These are phyloP conservation scores for Withania somnifera DNA, from an alignment of 305 asterid genomes.

Conservation along the genomic window DNA sequence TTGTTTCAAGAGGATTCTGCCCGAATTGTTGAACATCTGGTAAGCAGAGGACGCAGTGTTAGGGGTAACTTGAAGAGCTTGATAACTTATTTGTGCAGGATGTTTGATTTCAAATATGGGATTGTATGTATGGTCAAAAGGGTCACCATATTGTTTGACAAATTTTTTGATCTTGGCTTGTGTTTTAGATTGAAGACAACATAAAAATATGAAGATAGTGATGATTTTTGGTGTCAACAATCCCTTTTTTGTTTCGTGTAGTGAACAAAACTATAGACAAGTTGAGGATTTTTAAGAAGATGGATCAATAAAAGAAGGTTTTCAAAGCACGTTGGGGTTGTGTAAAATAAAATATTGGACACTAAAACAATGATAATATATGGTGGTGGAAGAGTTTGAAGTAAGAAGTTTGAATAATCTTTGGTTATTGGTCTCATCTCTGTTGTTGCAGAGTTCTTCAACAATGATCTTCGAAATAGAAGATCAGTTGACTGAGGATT, in stretches of 20 bases:
- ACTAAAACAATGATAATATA: not conserved
- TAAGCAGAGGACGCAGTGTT: slow-evolving; percentile 16
- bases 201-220: not conserved
- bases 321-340: not conserved
- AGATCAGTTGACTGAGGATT: too few species aligned
- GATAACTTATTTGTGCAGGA: slow-evolving; percentile 27
- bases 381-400: not conserved
- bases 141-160: not conserved
- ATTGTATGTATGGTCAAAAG: slow-evolving; percentile 13
- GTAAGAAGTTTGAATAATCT: not conserved
- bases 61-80: slow-evolving; percentile 66
- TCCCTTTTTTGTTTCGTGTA: not conserved
- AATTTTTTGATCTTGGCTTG: not conserved
- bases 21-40: slow-evolving; percentile 18
- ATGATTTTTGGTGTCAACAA: not conserved
- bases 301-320: not conserved
- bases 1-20: slow-evolving; percentile 27
- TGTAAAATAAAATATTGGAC: not conserved
- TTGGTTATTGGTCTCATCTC: not conserved
- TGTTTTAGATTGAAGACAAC: not conserved
- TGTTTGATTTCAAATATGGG: not conserved
- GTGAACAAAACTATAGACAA: not conserved
- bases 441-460: too few species aligned
- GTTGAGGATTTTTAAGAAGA: not conserved
- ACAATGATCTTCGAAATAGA: too few species aligned